Base-by-base conservation (phyloP, 2,329 filamentous ascomycete genomes). In the Trichoderma aggressivum region DNA sequence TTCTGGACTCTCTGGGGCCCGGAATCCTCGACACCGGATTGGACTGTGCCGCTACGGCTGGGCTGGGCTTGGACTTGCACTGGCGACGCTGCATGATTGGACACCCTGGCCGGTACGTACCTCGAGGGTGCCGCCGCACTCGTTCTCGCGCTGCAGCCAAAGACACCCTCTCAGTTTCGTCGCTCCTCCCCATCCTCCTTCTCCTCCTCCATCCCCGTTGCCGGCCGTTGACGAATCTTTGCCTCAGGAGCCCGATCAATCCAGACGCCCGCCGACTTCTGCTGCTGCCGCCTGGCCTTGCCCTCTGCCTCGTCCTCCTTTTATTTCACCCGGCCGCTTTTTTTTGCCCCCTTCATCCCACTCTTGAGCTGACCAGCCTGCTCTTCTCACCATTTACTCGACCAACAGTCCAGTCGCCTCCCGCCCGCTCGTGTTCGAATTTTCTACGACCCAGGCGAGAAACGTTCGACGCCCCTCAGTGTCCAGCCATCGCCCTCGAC, bases 121-220 rank as follows among this genome's bases (percentile, higher is more conserved):
- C 76, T 72, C 71, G 56, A 71, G 60, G 60, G 71, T 72, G 67
- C 70, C 66, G 75, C 73, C 74, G 62, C 74, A 73, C 75, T 74
- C 74, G 74, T 60, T 56, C 62, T 55, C 70, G 58, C 65, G 56
- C 65, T 72, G 65, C 70, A 72, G 58, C 34, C 34, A 61, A 71
- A 78, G 75, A 77, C 76, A 76, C 78, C 77, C 73, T 74, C 74
- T 76, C 72, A 70, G 72, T 67, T 72, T 72, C 78, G 78, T 81
- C 79, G 79, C 79, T 80, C 79, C 77, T 81, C 79, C 79, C 78
- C 77, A 76, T 79, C 76, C 73, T 74, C 72, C 70, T 75, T 80
- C 78, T 76, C 76, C 77, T 76, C 77, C 78, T 77, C 79, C 76
- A 78, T 77, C 74, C 72, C 73, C 75, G 61, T 66, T 78, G 76